Evolutionary conservation across 345 rosid genomes (phyloP).

Genomic region (Moringa oleifera): DNA sequence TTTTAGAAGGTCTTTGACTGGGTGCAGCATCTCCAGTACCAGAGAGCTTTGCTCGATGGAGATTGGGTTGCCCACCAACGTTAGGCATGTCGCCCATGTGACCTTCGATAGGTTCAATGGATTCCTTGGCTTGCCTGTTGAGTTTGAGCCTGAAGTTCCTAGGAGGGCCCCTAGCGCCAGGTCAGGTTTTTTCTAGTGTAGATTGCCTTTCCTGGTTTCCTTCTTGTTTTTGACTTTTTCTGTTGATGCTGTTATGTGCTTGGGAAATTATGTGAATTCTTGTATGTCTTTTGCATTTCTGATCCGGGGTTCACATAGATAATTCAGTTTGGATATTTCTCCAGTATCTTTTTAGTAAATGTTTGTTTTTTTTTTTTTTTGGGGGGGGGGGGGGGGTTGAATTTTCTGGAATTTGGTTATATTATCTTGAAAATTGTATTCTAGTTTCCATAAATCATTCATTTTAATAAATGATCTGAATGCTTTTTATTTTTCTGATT

Average conservation of each 20-base stretch:
- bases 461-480: not conserved
- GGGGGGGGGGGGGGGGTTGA: too few relatives aligned
- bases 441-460: not conserved
- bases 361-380: not conserved
- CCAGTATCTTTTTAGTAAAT: not conserved
- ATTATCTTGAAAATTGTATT: not conserved
- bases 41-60: conserved; percentile 76
- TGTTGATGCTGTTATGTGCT: not conserved
- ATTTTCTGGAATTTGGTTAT: conserved; percentile 1
- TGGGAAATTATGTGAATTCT: not conserved
- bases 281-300: conserved; percentile 8
- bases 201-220: not conserved
- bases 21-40: conserved; percentile 39
- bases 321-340: conserved; percentile 1
- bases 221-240: not conserved
- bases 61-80: conserved; percentile 92
- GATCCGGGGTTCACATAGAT: conserved; percentile 2
- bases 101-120: conserved; percentile 99
- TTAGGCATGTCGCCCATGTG: conserved; percentile 95
- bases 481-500: too few relatives aligned
- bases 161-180: conserved; percentile 96
- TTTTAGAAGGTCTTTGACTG: conserved; percentile 70
- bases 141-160: conserved; percentile 95
- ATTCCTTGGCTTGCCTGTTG: conserved; percentile 96
- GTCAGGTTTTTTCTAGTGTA: conserved; percentile 24